Base-by-base conservation (phyloP, 306 rosid species). In the Hylodesmum podocarpum region DNA sequence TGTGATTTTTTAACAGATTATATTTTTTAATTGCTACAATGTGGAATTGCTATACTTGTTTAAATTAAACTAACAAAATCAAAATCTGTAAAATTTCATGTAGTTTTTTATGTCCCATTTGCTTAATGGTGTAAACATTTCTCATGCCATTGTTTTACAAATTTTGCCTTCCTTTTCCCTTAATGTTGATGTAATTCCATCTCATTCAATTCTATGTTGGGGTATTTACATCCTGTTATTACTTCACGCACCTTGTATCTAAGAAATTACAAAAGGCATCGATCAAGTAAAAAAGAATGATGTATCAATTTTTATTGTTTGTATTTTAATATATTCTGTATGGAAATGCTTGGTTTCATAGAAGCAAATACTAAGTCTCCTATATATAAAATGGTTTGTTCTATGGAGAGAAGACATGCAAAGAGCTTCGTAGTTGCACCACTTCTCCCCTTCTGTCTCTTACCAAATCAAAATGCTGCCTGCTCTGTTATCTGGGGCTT, bases 121-220 rank as follows among this genome's bases (percentile, higher is more conserved):
- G 67, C 72, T 55, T 65, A 31, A 5, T 75, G 6, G 62, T 61
- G 57, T 12, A 25, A 70, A 40, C 15, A 28, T 28, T 81, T 72
- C 5, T 29, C 3, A 33, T 8, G 3, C 13, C 36, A 55, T 15
- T 50, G 51, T 1, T 72, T 61, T 21, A 12, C 44, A 27, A 33
- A 39, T 29, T 40, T 58, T 21, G 3, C 43, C 50, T 21, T 39
- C 34, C 33, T 61, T 76, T 31, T 9, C 63, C 27, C 46, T 40
- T 46, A 10, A 66, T 71, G 22, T 37, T 64, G 43, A 34, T 74
- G 41, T 57, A 41, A 64, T 14, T 36, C 21, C 16, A 34, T 46
- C 14, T 28, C 15, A 47, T 36, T 36, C 8, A 14, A 57, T 16
- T 61, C 29, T 12, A 12, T 69, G 55, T 46, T 55, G 63, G 64